Base-by-base conservation (phyloP, 2,329 filamentous ascomycete species). In the Meredithiella fracta region DNA sequence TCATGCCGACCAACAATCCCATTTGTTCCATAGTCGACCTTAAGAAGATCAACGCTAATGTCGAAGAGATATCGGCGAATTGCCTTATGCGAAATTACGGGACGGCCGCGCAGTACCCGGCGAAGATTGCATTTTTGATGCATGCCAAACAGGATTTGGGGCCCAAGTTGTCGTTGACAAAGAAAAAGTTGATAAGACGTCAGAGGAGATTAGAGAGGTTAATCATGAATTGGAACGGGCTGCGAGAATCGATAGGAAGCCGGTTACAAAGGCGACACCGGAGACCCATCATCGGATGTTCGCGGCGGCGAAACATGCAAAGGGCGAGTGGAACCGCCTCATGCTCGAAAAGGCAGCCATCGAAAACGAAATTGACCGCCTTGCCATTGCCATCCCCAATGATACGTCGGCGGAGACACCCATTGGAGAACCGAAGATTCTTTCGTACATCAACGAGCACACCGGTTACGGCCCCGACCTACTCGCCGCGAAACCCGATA, bases 31-130 rank as follows among this genome's bases (percentile, higher is more conserved):
- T 77, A 50, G 77, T 94, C 61, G 85, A 96, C 70, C 77, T 94
- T 65, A 91, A 87, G 67, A 84, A 92, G 70, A 95, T 98, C 67
- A 89, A 90, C 58, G 78, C 88, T 64, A 86, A 94, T 68, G 80
- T 85, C 15, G 79, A 83, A 14, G 75, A 94, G 15, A 86, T 96
- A 72, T 78, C 85, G 62, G 74, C 83, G 61, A 97, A 94, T 65
- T 94, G 87, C 69, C 67, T 84, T 59, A 83, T 89, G 62, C 82
- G 92, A 62, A 96, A 96, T 67, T 96, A 96, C 70, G 74, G 66
- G 58, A 62, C 67, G 25, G 76, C 79, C 60, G 71, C 76, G 38
- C 63, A 67, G 14, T 73, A 80, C 62, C 79, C 82, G 0, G 66
- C 69, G 7, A 74, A 70, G 55, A 85, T 85, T 62, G 69, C 71